Percentiles rank a stretch among this genome's conserved stretches.
These are phyloP conservation scores for Lagerstroemia speciosa DNA, from an alignment of 345 rosid species.

Conservation along the genomic window DNA sequence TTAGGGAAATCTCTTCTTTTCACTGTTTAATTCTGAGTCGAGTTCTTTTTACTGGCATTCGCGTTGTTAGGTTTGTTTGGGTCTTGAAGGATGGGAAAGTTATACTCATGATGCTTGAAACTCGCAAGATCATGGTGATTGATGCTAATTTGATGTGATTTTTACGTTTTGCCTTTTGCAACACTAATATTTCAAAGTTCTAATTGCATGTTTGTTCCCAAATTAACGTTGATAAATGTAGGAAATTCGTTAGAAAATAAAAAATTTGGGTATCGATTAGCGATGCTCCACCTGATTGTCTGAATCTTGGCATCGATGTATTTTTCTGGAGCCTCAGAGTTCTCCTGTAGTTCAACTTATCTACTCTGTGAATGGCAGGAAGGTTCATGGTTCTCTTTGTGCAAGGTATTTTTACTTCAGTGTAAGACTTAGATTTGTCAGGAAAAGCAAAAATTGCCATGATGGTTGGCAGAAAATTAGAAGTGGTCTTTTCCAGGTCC, in stretches of 20 bases:
- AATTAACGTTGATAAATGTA: not conserved
- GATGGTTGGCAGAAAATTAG: not conserved
- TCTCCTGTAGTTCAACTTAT: no score
- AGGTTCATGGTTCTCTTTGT: no score
- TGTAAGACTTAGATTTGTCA: no score
- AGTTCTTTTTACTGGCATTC: not conserved
- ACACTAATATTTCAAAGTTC: not conserved
- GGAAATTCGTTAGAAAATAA: not conserved
- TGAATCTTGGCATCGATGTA: not conserved
- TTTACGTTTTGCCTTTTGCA: not conserved
- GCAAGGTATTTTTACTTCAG: no score
- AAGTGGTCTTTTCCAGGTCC: not conserved
- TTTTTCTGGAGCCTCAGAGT: no score
- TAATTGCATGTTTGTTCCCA: not conserved
- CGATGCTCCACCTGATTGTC: not conserved
- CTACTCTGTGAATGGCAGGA: no score
- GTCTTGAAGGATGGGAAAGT: not conserved
- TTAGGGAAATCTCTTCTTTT: not conserved
- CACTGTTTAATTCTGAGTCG: not conserved
- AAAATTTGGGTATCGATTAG: not conserved
- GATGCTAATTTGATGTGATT: not conserved
- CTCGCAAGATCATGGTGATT: not conserved
- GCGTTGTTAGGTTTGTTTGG: not conserved
- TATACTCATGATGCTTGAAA: not conserved
- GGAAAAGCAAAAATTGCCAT: not conserved